Conservation (phyloP, 2,329 filamentous ascomycete genomes). For the Diaporthe sp. region DNA sequence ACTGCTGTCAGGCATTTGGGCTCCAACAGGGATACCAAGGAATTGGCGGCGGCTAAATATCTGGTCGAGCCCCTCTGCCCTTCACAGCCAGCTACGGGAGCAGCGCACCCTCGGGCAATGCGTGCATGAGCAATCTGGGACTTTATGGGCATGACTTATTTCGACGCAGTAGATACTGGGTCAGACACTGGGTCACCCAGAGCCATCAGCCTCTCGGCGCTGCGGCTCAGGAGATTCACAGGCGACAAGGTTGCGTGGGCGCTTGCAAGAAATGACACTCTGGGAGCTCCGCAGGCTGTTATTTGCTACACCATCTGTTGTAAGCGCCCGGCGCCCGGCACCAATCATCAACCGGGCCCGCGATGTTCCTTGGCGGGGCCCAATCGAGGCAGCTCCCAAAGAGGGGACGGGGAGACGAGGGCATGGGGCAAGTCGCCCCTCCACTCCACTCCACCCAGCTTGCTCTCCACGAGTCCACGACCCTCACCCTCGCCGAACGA, state of each 20-base stretch:
- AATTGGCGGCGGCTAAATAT: constrained; percentile 29
- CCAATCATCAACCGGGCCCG: constrained; percentile 34
- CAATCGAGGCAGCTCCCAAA: constrained; percentile 23
- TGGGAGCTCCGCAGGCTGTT: constrained; percentile 20
- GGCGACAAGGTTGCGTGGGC: constrained; percentile 36
- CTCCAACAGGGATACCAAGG: constrained; percentile 8
- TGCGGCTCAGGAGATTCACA: constrained; percentile 14
- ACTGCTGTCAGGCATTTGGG: background rate
- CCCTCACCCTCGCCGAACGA: constrained; percentile 8
- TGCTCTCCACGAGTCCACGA: constrained; percentile 17
- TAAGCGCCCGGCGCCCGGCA: constrained; percentile 37
- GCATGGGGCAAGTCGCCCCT: constrained; percentile 17
- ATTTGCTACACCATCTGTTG: constrained; percentile 35
- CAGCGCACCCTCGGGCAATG: background rate
- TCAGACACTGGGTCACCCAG: constrained; percentile 6
- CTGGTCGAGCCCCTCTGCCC: background rate
- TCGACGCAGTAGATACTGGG: background rate
- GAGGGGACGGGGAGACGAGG: constrained; percentile 17
- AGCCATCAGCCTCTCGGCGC: constrained; percentile 4
- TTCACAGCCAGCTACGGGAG: constrained; percentile 7
- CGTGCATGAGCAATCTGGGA: background rate
- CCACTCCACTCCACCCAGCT: constrained; percentile 17
- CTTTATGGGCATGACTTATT: background rate
- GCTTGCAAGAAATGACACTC: constrained; percentile 33
- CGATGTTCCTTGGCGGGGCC: constrained; percentile 32